Evolutionary conservation across 2,329 filamentous ascomycete genomes (phyloP).

Genomic region (Dothistroma pini): DNA sequence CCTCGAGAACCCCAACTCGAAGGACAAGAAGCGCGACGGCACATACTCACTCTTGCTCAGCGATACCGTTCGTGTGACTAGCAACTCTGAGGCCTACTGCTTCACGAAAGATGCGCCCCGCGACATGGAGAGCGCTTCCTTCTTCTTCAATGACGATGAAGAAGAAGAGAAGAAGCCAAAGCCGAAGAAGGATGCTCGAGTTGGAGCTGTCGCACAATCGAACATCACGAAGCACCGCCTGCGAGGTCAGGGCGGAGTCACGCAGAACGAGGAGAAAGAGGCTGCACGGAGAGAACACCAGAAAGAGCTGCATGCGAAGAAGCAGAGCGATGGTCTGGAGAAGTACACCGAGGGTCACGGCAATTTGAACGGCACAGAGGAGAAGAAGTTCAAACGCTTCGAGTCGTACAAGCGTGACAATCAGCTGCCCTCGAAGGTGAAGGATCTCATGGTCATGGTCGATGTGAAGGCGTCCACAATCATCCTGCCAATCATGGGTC

Average conservation of each 20-base stretch:
- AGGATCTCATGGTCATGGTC: constrained; percentile 83
- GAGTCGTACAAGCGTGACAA: constrained; percentile 99
- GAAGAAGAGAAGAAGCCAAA: constrained; percentile 82
- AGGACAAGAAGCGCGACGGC: constrained; percentile 79
- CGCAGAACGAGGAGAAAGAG: constrained; percentile 85
- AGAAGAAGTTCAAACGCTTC: constrained; percentile 98
- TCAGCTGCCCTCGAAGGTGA: constrained; percentile 77
- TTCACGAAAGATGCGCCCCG: constrained; percentile 92
- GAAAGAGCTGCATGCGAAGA: constrained; percentile 80
- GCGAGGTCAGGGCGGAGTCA: constrained; percentile 82
- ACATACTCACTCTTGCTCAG: constrained; percentile 85
- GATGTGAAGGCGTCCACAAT: constrained; percentile 88
- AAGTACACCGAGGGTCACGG: constrained; percentile 82
- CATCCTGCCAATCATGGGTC: constrained; percentile 93
- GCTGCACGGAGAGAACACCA: constrained; percentile 85
- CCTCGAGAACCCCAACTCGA: constrained; percentile 78
- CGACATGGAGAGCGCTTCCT: constrained; percentile 90
- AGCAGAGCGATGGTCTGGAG: constrained; percentile 81
- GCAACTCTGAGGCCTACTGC: constrained; percentile 70
- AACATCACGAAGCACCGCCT: constrained; percentile 94
- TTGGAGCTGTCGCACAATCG: constrained; percentile 84
- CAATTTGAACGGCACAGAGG: constrained; percentile 81
- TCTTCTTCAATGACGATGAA: constrained; percentile 98
- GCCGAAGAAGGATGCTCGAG: constrained; percentile 76
- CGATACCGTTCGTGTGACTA: constrained; percentile 81